phyloP scores from a whole-genome alignment of 805 yeast species.

The Jamesozyma gamospora region DNA sequence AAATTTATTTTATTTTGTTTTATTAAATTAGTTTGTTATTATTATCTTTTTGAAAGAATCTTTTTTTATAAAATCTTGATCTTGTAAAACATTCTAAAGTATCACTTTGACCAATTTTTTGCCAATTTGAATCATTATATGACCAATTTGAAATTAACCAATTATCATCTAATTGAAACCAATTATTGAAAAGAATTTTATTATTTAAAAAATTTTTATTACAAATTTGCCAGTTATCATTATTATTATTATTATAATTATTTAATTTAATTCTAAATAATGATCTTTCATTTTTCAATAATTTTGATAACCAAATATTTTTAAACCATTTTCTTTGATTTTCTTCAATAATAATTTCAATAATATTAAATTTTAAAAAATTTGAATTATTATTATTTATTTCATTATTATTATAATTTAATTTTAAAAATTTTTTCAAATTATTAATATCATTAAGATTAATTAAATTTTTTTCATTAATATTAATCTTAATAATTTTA shows the following conservation, averaged over 20 bases:
- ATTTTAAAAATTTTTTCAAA: neutral
- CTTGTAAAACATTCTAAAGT: conserved; percentile 23
- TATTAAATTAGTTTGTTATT: too few species aligned
- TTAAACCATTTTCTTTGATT: conserved; percentile 25
- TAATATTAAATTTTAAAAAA: conserved; percentile 4
- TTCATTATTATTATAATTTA: neutral
- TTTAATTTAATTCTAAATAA: conserved; percentile 3
- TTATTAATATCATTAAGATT: neutral
- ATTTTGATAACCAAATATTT: conserved; percentile 15
- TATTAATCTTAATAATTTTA: too few species aligned
- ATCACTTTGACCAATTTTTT: conserved; percentile 14
- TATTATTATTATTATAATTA: neutral
- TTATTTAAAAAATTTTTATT: neutral
- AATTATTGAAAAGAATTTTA: conserved; percentile 11
- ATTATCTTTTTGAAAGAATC: conserved; percentile 8
- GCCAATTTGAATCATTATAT: conserved; percentile 23
- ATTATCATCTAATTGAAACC: conserved; percentile 24
- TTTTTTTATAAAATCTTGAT: conserved; percentile 18
- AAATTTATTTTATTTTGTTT: too few species aligned
- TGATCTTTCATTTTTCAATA: conserved; percentile 18
- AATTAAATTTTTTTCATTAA: too few species aligned
- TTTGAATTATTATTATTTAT: neutral
- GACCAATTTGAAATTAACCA: conserved; percentile 23
- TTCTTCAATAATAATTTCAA: conserved; percentile 20
- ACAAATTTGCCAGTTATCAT: neutral